phyloP scores from a whole-genome alignment of 257 asterid species.

The Ehretia macrophylla region DNA sequence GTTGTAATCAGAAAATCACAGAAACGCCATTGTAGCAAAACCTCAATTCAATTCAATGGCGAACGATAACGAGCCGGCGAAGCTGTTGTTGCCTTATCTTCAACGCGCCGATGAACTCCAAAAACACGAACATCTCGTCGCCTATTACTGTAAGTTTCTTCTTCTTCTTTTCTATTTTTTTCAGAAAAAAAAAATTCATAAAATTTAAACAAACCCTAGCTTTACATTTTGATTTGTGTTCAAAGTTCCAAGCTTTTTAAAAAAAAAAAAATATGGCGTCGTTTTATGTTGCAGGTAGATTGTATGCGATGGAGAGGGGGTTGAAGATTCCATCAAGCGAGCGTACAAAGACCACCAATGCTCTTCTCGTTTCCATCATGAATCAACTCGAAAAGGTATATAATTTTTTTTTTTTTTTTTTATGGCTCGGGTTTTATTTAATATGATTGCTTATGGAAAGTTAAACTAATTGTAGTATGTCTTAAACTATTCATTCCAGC shows the following conservation, averaged over 20 bases:
- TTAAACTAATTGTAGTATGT: no score
- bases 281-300: slow-evolving; percentile 49
- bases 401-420: background rate
- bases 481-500: no score
- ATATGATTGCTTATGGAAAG: background rate
- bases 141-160: slow-evolving; percentile 35
- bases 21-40: background rate
- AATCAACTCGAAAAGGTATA: slow-evolving; percentile 90
- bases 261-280: background rate
- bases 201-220: background rate
- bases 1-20: background rate
- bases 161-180: background rate
- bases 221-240: background rate
- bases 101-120: slow-evolving; percentile 51
- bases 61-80: slow-evolving; percentile 43
- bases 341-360: slow-evolving; percentile 76
- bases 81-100: slow-evolving; percentile 34
- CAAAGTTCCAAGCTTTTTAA: background rate
- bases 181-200: background rate
- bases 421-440: background rate
- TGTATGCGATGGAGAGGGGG: slow-evolving; percentile 98
- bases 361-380: slow-evolving; percentile 80
- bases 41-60: slow-evolving; percentile 16
- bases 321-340: slow-evolving; percentile 71
- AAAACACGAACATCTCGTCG: slow-evolving; percentile 47